Base-by-base conservation (phyloP, 768 basidiomycete genomes). In the Suillus brevipes region DNA sequence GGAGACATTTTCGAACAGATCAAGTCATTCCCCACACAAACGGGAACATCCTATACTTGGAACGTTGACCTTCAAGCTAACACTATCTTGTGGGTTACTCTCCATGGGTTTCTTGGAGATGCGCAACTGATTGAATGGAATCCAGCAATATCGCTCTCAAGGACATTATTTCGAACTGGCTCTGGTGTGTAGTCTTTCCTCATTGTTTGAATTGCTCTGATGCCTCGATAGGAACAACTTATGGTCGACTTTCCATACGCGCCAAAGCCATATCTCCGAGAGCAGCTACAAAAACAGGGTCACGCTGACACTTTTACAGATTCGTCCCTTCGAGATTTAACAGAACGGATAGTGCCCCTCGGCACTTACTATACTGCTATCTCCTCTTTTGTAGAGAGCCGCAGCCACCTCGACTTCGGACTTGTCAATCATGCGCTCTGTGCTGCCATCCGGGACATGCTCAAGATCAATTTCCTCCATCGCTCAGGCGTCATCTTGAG, bases 331-430 rank as follows among this genome's bases (percentile, higher is more conserved):
- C 84, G 90, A 28, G 92, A 95, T 68, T 80, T 98, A 4, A 91
- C 94, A 0, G 89, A 93, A 70, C 85, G 95, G n/a, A 86, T 98
- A 61, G 78, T 99, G 13, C 97, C 96, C 1, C 80, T 99, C 10
- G 95, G 94, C n/a, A 96, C 90, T 14, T 96, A 94, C 76, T 98
- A 95, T 74, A 98, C 95, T 9, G 92, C 94, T 3, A 93, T 98
- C 66, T 87, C 89, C 20, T 89, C 95, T 1, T 99, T 98, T 69
- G 85, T 99, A 59, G 92, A 97, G 72, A 86, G 89, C 64, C 85
- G 95, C 61, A 92, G 92, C 67, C 88, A 91, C 69, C 83, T 96
- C 23, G 93, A 96, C 70, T 95, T 86, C 68, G 97, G 97, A 2
- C 87, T 96, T 45, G 95, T 98, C 53, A 97, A 96, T 70, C 97